Evolutionary conservation across 2,329 filamentous ascomycete species (phyloP).

Genomic region (Fusarium drepaniforme): DNA sequence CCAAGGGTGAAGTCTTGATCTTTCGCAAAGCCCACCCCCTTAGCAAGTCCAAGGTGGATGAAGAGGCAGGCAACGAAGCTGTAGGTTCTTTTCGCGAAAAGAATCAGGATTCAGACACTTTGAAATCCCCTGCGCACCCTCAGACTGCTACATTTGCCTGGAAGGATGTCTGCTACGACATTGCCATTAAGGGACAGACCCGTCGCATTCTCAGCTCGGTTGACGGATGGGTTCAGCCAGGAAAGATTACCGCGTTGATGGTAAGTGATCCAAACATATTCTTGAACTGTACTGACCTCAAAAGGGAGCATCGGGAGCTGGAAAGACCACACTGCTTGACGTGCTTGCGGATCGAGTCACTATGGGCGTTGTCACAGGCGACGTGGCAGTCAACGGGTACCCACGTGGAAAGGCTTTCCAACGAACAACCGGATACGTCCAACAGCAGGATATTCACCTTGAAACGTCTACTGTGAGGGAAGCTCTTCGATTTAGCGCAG

Average conservation of each 20-base stretch:
- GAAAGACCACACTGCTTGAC: slow-evolving; percentile 88
- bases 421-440: slow-evolving; percentile 89
- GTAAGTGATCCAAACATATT: neutral
- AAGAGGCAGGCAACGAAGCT: neutral
- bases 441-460: slow-evolving; percentile 85
- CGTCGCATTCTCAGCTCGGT: slow-evolving; percentile 76
- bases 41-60: slow-evolving; percentile 50
- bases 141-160: slow-evolving; percentile 68
- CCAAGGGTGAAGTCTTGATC: slow-evolving; percentile 34
- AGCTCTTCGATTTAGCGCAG: slow-evolving; percentile 82
- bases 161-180: slow-evolving; percentile 78
- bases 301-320: slow-evolving; percentile 77
- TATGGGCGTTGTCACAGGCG: slow-evolving; percentile 86
- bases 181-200: slow-evolving; percentile 72
- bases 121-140: neutral
- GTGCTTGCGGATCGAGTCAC: slow-evolving; percentile 85
- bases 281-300: neutral
- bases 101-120: neutral
- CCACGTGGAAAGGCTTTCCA: slow-evolving; percentile 82
- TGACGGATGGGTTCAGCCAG: slow-evolving; percentile 80
- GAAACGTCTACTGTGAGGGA: slow-evolving; percentile 75
- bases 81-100: neutral
- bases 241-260: slow-evolving; percentile 78
- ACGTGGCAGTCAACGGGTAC: slow-evolving; percentile 74
- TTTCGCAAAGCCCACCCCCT: slow-evolving; percentile 71